Conservation (phyloP, 1,284 basidiomycete genomes). For the Ganoderma multipileum region DNA sequence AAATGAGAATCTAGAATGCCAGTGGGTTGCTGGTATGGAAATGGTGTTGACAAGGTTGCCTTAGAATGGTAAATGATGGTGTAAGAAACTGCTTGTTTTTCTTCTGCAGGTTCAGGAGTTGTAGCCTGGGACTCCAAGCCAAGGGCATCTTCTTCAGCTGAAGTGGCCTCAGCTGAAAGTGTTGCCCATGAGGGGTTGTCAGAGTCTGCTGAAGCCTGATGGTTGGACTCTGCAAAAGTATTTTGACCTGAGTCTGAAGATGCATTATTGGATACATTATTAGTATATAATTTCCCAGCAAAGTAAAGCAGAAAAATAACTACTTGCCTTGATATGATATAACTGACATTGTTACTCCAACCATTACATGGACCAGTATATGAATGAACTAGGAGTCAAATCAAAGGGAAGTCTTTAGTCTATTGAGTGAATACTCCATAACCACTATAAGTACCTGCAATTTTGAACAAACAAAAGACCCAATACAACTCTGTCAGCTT, state of each 20-base stretch:
- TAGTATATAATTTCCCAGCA: neutral
- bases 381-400: neutral
- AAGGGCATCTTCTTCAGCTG: constrained; percentile 15
- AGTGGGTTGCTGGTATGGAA: neutral
- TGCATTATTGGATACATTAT: neutral
- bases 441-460: neutral
- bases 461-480: neutral
- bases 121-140: constrained; percentile 13
- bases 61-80: neutral
- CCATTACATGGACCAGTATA: neutral
- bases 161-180: constrained; percentile 7
- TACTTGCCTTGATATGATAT: neutral
- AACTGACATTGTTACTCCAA: neutral
- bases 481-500: neutral
- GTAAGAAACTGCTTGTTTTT: neutral
- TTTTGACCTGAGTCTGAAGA: neutral
- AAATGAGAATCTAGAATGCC: neutral
- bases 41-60: neutral
- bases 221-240: neutral
- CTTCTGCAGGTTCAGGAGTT: constrained; percentile 12
- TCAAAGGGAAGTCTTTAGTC: neutral
- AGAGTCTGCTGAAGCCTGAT: constrained; percentile 8
- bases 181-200: constrained; percentile 21
- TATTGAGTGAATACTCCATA: neutral
- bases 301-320: neutral